These are phyloP conservation scores for Glonium stellatum DNA, from an alignment of 495 filamentous ascomycete species.

Conservation along the genomic window DNA sequence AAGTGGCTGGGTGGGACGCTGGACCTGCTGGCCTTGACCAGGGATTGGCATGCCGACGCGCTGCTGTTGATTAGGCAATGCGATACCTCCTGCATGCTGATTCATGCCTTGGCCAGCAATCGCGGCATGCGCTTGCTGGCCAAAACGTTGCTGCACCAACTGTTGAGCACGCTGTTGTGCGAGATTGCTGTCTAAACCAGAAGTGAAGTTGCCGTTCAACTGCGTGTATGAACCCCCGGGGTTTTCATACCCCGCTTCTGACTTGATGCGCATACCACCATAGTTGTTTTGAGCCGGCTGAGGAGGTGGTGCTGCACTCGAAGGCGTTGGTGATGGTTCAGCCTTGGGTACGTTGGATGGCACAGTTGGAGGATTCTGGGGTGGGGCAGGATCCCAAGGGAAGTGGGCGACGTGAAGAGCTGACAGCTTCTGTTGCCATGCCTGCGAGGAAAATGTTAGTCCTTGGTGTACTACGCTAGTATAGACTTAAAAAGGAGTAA, in stretches of 20 bases:
- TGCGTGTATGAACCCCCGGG: constrained; percentile 18
- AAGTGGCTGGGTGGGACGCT: constrained; percentile 43
- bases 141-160: constrained; percentile 63
- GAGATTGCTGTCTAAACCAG: constrained; percentile 42
- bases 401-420: constrained; percentile 75
- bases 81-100: constrained; percentile 10
- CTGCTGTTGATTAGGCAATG: constrained; percentile 9
- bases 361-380: constrained; percentile 48
- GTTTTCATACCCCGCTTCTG: constrained; percentile 56
- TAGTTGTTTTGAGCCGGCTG: constrained; percentile 27
- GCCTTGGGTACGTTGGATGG: constrained; percentile 49
- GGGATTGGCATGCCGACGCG: constrained; percentile 19
- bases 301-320: constrained; percentile 22
- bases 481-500: background rate
- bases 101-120: constrained; percentile 34
- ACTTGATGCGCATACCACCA: constrained; percentile 58
- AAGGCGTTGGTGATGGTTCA: constrained; percentile 35
- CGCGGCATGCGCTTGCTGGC: constrained; percentile 40
- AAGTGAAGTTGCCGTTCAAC: constrained; percentile 38
- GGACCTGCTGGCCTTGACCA: constrained; percentile 41
- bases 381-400: constrained; percentile 82
- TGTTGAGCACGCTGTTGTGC: constrained; percentile 62
- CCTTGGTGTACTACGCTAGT: background rate
- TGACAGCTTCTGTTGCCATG: constrained; percentile 87
- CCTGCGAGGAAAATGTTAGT: constrained; percentile 44